Evolutionary conservation across 108 stramenopile genomes (phyloP).

Genomic region (Asterionellopsis glacialis): DNA sequence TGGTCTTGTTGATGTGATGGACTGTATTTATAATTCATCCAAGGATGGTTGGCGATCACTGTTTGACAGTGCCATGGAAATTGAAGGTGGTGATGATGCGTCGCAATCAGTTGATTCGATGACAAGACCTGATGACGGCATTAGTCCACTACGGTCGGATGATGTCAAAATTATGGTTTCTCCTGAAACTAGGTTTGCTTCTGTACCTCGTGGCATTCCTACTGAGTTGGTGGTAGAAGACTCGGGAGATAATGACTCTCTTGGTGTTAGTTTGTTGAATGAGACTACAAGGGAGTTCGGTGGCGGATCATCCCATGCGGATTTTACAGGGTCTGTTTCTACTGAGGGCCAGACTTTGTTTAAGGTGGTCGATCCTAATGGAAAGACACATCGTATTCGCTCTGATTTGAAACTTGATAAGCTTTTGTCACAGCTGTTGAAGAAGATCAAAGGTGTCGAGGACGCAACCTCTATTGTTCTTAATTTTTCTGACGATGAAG

Average conservation of each 20-base stretch:
- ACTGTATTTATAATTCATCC: slow-evolving; percentile 76
- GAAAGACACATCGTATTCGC: slow-evolving; percentile 70
- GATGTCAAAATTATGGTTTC: too few relatives aligned
- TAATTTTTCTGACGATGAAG: slow-evolving; percentile 86
- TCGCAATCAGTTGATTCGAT: slow-evolving; percentile 15
- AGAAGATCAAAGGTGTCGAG: slow-evolving; percentile 18
- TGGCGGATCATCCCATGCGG: background rate
- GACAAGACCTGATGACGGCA: background rate
- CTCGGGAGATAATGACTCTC: slow-evolving; percentile 30
- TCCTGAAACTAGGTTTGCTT: too few relatives aligned
- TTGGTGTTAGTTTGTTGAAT: slow-evolving; percentile 34
- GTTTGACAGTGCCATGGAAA: slow-evolving; percentile 65
- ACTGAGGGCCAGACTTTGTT: slow-evolving; percentile 24
- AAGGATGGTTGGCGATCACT: slow-evolving; percentile 81
- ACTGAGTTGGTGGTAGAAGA: slow-evolving; percentile 63
- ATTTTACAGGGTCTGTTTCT: too few relatives aligned
- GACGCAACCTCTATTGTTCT: slow-evolving; percentile 37
- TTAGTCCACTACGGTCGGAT: background rate
- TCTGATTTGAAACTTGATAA: slow-evolving; percentile 46
- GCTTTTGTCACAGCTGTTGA: slow-evolving; percentile 45
- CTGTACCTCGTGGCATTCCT: slow-evolving; percentile 67
- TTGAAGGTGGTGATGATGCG: slow-evolving; percentile 24
- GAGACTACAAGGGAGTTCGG: slow-evolving; percentile 27
- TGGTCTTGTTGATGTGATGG: slow-evolving; percentile 97
- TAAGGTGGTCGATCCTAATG: slow-evolving; percentile 73